Evolutionary conservation across 257 asterid species (phyloP).

Genomic region (Solanum rostratum): DNA sequence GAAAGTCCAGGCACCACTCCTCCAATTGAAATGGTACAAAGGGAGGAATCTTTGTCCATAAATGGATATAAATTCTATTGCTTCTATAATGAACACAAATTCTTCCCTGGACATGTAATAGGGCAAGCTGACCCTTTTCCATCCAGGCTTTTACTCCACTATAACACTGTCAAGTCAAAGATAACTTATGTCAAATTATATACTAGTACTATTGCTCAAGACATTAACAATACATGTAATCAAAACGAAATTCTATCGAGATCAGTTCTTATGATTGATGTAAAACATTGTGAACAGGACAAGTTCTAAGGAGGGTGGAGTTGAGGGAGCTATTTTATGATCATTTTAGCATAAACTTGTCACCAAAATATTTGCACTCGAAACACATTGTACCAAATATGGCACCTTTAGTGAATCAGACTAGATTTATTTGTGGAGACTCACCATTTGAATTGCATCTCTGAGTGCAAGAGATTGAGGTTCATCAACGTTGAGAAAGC

Average conservation of each 20-base stretch:
- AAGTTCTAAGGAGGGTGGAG: not conserved
- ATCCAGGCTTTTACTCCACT: constrained; percentile 45
- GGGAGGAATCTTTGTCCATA: constrained; percentile 39
- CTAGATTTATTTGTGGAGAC: not conserved
- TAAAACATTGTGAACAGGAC: not conserved
- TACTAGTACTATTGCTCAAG: not conserved
- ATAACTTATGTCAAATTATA: not conserved
- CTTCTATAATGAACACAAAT: constrained; percentile 30
- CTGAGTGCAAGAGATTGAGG: constrained; percentile 20
- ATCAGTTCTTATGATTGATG: not conserved
- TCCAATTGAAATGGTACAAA: constrained; percentile 32
- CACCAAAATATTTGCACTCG: not conserved
- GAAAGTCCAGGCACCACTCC: constrained; percentile 35
- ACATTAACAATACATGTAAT: not conserved
- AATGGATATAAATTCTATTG: constrained; percentile 30
- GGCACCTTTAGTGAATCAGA: not conserved
- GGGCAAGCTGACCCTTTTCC: constrained; percentile 56
- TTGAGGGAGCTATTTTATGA: not conserved
- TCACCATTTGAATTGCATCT: not conserved
- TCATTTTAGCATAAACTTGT: not conserved
- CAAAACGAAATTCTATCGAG: not conserved
- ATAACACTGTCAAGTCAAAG: constrained; percentile 20
- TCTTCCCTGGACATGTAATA: constrained; percentile 15
- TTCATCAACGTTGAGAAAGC: constrained; percentile 22
- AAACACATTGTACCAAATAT: not conserved